Evolutionary conservation across 805 yeast species (phyloP).

Genomic region (Candida ulmi): DNA sequence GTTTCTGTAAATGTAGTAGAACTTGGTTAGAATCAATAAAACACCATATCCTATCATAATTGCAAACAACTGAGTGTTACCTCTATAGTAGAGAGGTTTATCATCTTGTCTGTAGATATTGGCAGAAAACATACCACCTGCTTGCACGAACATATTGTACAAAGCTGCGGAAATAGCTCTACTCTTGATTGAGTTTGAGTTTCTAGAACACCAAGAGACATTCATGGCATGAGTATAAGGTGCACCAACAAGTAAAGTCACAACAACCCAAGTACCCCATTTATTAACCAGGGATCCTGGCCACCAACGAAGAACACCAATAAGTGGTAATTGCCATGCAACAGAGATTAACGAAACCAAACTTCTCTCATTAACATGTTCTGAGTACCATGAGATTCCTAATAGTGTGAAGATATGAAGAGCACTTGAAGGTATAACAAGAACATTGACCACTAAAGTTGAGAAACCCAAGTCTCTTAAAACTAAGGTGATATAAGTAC

Average conservation of each 20-base stretch:
- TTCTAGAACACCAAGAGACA: conserved; percentile 55
- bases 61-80: conserved; percentile 34
- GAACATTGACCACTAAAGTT: conserved; percentile 44
- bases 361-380: conserved; percentile 27
- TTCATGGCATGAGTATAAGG: conserved; percentile 46
- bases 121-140: conserved; percentile 47
- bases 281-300: conserved; percentile 27
- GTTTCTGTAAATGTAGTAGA: conserved; percentile 27
- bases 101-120: conserved; percentile 55
- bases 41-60: too few species aligned
- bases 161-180: conserved; percentile 61
- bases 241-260: conserved; percentile 31
- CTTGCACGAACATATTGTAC: conserved; percentile 59
- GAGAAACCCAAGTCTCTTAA: conserved; percentile 44
- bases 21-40: conserved; percentile 14
- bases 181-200: conserved; percentile 53
- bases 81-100: conserved; percentile 52
- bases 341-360: conserved; percentile 23
- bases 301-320: conserved; percentile 33
- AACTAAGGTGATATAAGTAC: conserved; percentile 41
- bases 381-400: conserved; percentile 32
- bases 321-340: conserved; percentile 28
- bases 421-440: conserved; percentile 44
- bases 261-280: conserved; percentile 36
- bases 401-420: conserved; percentile 33